phyloP scores from a whole-genome alignment of 2,329 filamentous ascomycete species.

The Phoma sp. region DNA sequence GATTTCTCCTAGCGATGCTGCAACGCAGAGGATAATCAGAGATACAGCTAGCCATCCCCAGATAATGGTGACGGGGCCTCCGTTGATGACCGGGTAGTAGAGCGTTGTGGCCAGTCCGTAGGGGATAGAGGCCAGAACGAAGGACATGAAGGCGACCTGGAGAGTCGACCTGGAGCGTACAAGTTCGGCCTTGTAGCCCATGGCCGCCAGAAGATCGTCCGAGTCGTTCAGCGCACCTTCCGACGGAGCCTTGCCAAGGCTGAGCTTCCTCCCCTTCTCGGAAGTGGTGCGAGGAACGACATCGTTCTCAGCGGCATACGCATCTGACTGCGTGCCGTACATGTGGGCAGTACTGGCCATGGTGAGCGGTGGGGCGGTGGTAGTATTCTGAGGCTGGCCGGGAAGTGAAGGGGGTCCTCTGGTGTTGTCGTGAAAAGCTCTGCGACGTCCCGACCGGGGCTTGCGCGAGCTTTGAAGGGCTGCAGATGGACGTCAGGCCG shows the following conservation, averaged over 20 bases:
- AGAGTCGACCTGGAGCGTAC: conserved; percentile 70
- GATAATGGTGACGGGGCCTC: conserved; percentile 73
- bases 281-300: conserved; percentile 23
- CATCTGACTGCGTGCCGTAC: conserved; percentile 45
- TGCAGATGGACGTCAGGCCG: conserved; percentile 37
- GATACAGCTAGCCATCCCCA: conserved; percentile 76
- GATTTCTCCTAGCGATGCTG: conserved; percentile 74
- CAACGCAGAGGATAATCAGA: conserved; percentile 73
- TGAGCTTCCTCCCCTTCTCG: conserved; percentile 40
- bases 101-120: conserved; percentile 76
- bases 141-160: conserved; percentile 78
- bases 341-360: conserved; percentile 32
- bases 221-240: conserved; percentile 54
- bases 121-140: conserved; percentile 76
- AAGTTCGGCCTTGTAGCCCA: conserved; percentile 73
- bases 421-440: conserved; percentile 29
- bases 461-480: conserved; percentile 37
- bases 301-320: conserved; percentile 43
- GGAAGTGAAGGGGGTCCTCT: conserved; percentile 14
- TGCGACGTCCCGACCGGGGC: conserved; percentile 23
- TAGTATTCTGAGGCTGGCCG: conserved; percentile 20
- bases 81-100: conserved; percentile 70
- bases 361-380: conserved; percentile 21
- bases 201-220: conserved; percentile 68
- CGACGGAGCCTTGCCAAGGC: conserved; percentile 28